Base-by-base conservation (phyloP, 106 monocot species). In the Phalaenopsis equestris region DNA sequence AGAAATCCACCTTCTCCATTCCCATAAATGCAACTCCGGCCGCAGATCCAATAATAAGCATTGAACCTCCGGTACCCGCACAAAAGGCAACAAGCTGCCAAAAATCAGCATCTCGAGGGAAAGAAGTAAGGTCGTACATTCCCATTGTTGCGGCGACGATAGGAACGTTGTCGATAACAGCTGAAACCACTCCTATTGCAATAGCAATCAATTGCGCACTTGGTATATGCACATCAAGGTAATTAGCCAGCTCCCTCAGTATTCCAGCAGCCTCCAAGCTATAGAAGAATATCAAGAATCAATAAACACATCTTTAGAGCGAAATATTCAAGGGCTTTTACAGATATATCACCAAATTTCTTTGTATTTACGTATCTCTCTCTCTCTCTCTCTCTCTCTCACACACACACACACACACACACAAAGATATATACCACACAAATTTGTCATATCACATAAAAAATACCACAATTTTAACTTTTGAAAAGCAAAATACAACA, bases 1-100 rank as follows among this genome's bases (percentile, higher is more conserved):
- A 91, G 88, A 98, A 98, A 83, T 98, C 89, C 3, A 90, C 94
- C 73, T 94, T 94, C 83, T 98, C 98, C 98, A 94, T 94, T 81
- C 98, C 98, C 98, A 98, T 98, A 70, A 94, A 98, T 55, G 98
- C 98, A 72, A 98, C 98, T 18, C 98, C 98, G 56, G 98, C 94
- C 39, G 98, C 98, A 72, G 98, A 98, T 47, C 98, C 98, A 76
- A 98, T 98, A 36, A 98, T 92, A 42, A 98, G 94, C 98, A 98
- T 94, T 4, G 98, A 98, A 48, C 98, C 98, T 61, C 98, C 98
- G 36, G 98, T 98, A 47, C 98, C 98, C 68, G 98, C 98, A 87
- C 98, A 98, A 75, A 92, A 98, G 36, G 98, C 94, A 86, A 94
- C 68, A 12, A 98, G 91, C 87, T 98, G 98, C 98, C 98, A 98